Conservation (phyloP, 2,329 filamentous ascomycete genomes). For the Ascosphaera aggregata region DNA sequence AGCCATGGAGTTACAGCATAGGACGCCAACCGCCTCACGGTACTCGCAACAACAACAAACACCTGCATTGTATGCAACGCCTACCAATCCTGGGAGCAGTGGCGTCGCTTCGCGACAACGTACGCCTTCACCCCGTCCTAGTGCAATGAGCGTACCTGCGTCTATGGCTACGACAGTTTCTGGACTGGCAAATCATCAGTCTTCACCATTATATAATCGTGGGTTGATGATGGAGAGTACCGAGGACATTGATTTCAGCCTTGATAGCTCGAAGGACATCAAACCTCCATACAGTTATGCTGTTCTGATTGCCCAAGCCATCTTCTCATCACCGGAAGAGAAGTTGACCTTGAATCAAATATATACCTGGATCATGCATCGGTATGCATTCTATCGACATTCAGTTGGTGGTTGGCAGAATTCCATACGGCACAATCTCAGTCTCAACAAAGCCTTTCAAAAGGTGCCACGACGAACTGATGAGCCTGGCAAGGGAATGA, state of each 20-base stretch:
- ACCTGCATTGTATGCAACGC: background rate
- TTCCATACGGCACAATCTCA: constrained; percentile 90
- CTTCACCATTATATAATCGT: constrained; percentile 25
- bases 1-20: background rate
- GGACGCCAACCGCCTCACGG: background rate
- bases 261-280: constrained; percentile 66
- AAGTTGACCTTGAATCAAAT: constrained; percentile 83
- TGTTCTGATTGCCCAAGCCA: constrained; percentile 90
- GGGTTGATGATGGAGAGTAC: constrained; percentile 30
- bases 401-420: constrained; percentile 88
- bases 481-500: constrained; percentile 96
- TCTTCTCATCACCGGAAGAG: constrained; percentile 63
- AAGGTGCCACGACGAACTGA: constrained; percentile 84
- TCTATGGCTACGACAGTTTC: background rate
- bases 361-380: constrained; percentile 75
- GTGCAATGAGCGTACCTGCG: background rate
- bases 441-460: constrained; percentile 80
- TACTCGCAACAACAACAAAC: background rate
- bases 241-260: constrained; percentile 34
- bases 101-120: background rate
- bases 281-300: constrained; percentile 96
- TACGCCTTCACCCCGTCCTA: background rate
- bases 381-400: constrained; percentile 83
- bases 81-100: background rate
- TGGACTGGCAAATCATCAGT: constrained; percentile 4